A percentile compares a stretch with the other conserved stretches of the same genome.
Evolutionary conservation across 257 asterid species (phyloP).

Genomic region (Orobanche coerulescens): DNA sequence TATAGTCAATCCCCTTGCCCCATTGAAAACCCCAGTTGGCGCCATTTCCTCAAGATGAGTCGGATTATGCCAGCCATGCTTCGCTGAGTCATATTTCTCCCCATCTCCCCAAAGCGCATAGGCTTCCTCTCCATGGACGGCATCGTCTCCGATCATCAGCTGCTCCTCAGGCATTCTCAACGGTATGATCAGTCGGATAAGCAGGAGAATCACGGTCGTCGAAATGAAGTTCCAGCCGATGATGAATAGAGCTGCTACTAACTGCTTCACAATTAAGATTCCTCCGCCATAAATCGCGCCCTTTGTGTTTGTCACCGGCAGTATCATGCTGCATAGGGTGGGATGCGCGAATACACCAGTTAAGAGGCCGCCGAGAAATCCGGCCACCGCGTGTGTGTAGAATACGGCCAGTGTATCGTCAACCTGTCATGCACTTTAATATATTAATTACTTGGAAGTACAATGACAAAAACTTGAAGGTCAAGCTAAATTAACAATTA

Average conservation of each 20-base stretch:
- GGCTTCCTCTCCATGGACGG: slow-evolving; percentile 91
- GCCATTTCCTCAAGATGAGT: slow-evolving; percentile 30
- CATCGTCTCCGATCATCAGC: slow-evolving; percentile 84
- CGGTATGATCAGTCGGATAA: slow-evolving; percentile 50
- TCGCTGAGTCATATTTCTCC: slow-evolving; percentile 55
- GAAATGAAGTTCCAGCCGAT: slow-evolving; percentile 64
- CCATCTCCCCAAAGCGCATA: slow-evolving; percentile 97
- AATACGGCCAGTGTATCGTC: slow-evolving; percentile 87
- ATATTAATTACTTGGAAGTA: too few relatives aligned
- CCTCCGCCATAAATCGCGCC: slow-evolving; percentile 81
- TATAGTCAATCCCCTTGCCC: slow-evolving; percentile 68
- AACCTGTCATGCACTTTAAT: slow-evolving; percentile 45
- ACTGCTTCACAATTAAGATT: slow-evolving; percentile 48
- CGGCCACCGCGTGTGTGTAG: slow-evolving; percentile 87
- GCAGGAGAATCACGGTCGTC: slow-evolving; percentile 52
- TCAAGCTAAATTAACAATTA: too few relatives aligned
- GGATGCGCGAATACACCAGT: slow-evolving; percentile 83
- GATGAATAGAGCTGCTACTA: slow-evolving; percentile 66
- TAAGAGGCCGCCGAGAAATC: slow-evolving; percentile 66
- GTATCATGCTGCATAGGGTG: slow-evolving; percentile 48
- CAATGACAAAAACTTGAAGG: too few relatives aligned
- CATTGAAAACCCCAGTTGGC: slow-evolving; percentile 30
- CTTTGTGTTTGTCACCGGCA: slow-evolving; percentile 60
- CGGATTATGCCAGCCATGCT: slow-evolving; percentile 53
- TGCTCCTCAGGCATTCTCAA: slow-evolving; percentile 80